phyloP scores from a whole-genome alignment of 1,139 yeast genomes.

The Pichia cactophila region DNA sequence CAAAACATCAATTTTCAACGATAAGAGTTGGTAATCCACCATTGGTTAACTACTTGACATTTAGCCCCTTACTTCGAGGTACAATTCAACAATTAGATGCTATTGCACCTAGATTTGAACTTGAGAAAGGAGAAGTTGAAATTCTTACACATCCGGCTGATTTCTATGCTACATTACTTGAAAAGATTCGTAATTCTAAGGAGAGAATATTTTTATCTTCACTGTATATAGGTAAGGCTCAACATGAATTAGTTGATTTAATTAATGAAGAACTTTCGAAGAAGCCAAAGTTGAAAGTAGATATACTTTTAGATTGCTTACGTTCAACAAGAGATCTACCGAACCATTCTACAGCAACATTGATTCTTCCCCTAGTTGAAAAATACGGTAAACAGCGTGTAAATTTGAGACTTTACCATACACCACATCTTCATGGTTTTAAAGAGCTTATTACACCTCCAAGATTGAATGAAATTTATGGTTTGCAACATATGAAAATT shows the following conservation, averaged over 20 bases:
- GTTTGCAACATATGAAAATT: conserved; percentile 94
- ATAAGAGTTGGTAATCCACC: conserved; percentile 22
- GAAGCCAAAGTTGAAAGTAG: conserved; percentile 58
- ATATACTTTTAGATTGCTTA: conserved; percentile 76
- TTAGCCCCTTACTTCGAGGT: conserved; percentile 43
- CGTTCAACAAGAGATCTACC: conserved; percentile 95
- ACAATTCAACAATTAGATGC: conserved; percentile 52
- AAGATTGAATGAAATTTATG: conserved; percentile 84
- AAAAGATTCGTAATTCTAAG: conserved; percentile 47
- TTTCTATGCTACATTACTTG: conserved; percentile 58
- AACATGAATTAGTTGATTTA: conserved; percentile 63
- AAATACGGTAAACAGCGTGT: conserved; percentile 65
- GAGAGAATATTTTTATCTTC: conserved; percentile 72
- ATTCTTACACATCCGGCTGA: conserved; percentile 59
- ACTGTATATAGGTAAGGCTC: conserved; percentile 77
- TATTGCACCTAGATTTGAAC: conserved; percentile 63
- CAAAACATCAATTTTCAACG: conserved; percentile 18
- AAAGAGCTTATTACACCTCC: conserved; percentile 63
- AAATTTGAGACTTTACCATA: conserved; percentile 77
- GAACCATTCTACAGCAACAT: conserved; percentile 62
- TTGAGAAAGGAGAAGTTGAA: conserved; percentile 52
- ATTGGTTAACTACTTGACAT: conserved; percentile 24
- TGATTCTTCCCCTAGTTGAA: conserved; percentile 59
- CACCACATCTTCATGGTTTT: conserved; percentile 75
- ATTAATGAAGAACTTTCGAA: conserved; percentile 48